Evolutionary conservation across 2,329 filamentous ascomycete genomes (phyloP).

Genomic region (Beauveria caledonica): DNA sequence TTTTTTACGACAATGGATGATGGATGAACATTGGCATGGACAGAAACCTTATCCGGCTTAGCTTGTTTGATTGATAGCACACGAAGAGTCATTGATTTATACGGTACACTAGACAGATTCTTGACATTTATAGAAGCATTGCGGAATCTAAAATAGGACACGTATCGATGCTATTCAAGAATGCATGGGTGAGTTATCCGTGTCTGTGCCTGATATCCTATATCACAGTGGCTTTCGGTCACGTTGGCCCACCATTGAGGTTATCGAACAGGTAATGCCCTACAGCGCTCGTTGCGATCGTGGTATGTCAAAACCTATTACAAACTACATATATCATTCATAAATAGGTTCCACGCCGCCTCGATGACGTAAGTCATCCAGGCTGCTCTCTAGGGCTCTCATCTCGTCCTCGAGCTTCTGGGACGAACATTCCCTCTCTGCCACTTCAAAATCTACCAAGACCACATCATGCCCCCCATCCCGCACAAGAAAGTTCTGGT

Average conservation of each 20-base stretch:
- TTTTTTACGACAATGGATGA: background rate
- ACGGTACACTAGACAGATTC: background rate
- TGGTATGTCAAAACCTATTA: too few relatives aligned
- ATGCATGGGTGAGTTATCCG: too few relatives aligned
- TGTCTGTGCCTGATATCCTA: too few relatives aligned
- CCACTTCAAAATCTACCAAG: constrained; percentile 26
- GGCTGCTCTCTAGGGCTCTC: constrained; percentile 14
- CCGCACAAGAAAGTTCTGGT: constrained; percentile 25
- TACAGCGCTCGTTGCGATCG: too few relatives aligned
- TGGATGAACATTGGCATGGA: background rate
- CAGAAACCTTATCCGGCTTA: background rate
- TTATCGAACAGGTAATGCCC: too few relatives aligned
- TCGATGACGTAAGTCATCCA: background rate
- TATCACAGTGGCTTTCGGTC: too few relatives aligned
- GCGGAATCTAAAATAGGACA: background rate
- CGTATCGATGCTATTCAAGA: too few relatives aligned
- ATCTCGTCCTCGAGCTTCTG: constrained; percentile 19
- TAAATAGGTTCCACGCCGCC: background rate
- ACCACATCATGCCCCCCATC: constrained; percentile 18
- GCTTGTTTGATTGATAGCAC: background rate
- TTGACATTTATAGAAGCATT: background rate
- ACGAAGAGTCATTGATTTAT: background rate
- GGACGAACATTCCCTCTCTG: constrained; percentile 16
- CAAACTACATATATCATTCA: background rate
- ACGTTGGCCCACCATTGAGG: too few relatives aligned